Evolutionary conservation across 208 protist species (phyloP), one percentile per base, ranked within the genome.

Genomic region (Trichomonas tenax): DNA sequence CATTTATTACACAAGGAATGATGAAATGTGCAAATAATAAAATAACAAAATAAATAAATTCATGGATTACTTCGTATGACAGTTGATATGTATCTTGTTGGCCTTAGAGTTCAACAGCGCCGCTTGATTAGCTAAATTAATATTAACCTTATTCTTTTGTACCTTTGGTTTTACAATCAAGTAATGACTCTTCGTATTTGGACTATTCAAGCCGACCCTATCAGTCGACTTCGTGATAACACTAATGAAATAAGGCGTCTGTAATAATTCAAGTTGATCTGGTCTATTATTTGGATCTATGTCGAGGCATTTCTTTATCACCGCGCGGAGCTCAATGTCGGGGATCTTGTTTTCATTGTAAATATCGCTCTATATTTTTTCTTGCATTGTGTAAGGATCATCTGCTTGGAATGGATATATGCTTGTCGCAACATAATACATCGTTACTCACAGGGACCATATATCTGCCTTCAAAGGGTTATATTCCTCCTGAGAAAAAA

Each of bases 391-490:
- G 21, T 72, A 72, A 72, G 58, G 58, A 72, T 72, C 58, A 26
- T 72, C 58, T 72, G 58, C 58, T 72, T 72, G 58, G 26, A 72
- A 72, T 72, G 58, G 58, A 72, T 72, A 72, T 31, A n/a, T 8
- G 21, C 26, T 72, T 31, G 58, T 72, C 3, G 58, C 26, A 17
- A 72, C 26, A n/a, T 72, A 72, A 72, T n/a, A 72, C 58, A 72
- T 72, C 0, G 96, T 97, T 63, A 98, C 98, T n/a, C 97, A 97
- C 23, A 98, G 90, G 21, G 97, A 97, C 97, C 97, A 98, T 17
- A 98, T 96, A 96, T 98, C 97, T 31, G 97, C 97, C 72, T 97
- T 97, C 58, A 72, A 17, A 72, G 58, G 58, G 26, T 72, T 72
- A 26, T 72, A 72, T n/a, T 72, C 58, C 26, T 72, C 26, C 26